A percentile compares a stretch with the other conserved stretches of the same genome.
These are phyloP conservation scores for Parmelia sp. DNA, from an alignment of 495 filamentous ascomycete species.

Conservation along the genomic window DNA sequence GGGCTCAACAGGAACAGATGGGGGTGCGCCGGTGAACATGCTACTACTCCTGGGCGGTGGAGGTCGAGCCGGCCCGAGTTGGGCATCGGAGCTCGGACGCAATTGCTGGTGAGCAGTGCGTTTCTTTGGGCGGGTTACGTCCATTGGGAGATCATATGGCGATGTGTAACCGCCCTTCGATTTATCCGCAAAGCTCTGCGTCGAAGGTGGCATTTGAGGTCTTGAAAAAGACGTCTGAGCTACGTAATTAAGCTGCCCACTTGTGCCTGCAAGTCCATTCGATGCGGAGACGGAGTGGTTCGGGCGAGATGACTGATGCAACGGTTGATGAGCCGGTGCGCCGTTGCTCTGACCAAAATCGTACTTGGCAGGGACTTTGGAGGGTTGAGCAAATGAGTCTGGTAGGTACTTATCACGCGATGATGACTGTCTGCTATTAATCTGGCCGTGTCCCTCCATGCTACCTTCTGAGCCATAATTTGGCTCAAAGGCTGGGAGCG, in stretches of 20 bases:
- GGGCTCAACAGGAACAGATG: slow-evolving; percentile 23
- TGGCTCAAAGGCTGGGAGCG: slow-evolving; percentile 10
- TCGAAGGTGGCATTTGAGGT: slow-evolving; percentile 36
- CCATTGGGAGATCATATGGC: slow-evolving; percentile 91
- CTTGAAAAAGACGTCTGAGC: slow-evolving; percentile 12
- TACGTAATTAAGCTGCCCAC: slow-evolving; percentile 10
- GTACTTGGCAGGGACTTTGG: slow-evolving; percentile 20
- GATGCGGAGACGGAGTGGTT: slow-evolving; percentile 11
- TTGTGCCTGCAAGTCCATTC: slow-evolving; percentile 4
- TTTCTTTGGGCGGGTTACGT: slow-evolving; percentile 65
- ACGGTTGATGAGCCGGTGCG: slow-evolving; percentile 20
- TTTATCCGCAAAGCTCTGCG: slow-evolving; percentile 80
- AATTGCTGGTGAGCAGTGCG: slow-evolving; percentile 42
- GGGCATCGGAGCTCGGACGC: slow-evolving; percentile 24
- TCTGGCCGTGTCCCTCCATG: slow-evolving; percentile 30
- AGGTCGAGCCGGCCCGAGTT: slow-evolving; percentile 39
- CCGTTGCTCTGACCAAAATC: slow-evolving; percentile 17
- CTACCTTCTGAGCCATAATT: slow-evolving; percentile 27
- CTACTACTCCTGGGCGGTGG: slow-evolving; percentile 59
- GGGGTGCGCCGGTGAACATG: slow-evolving; percentile 32
- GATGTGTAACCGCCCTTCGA: slow-evolving; percentile 86
- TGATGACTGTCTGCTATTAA: slow-evolving; percentile 25
- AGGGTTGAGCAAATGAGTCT: slow-evolving; percentile 8
- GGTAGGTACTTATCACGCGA: slow-evolving; percentile 11
- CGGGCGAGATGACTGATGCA: slow-evolving; percentile 1